Evolutionary conservation across 2,329 filamentous ascomycete species (phyloP).

Genomic region (Cercospora brassicicola): DNA sequence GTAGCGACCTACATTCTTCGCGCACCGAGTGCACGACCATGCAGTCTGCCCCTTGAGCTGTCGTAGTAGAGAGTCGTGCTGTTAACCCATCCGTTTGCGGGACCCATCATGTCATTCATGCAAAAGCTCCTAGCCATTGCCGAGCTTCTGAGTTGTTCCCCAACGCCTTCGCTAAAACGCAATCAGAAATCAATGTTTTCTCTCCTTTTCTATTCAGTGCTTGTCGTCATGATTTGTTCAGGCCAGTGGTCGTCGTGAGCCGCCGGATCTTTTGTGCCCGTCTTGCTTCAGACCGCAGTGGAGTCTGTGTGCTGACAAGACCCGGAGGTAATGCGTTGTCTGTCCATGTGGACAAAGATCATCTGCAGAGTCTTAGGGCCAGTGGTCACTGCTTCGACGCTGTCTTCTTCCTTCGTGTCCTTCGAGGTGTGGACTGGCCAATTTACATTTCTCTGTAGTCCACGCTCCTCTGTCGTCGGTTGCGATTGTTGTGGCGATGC

Average conservation of each 20-base stretch:
- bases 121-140: background rate
- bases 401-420: background rate
- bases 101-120: background rate
- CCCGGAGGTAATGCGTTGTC: background rate
- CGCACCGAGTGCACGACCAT: background rate
- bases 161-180: background rate
- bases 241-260: background rate
- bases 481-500: constrained; percentile 80
- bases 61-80: background rate
- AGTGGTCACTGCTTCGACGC: background rate
- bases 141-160: background rate
- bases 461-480: constrained; percentile 76
- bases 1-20: background rate
- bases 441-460: constrained; percentile 79
- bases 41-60: background rate
- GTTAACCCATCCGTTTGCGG: background rate
- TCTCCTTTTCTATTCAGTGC: background rate
- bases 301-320: background rate
- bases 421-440: background rate
- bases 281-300: background rate
- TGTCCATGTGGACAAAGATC: background rate
- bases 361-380: background rate
- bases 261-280: background rate
- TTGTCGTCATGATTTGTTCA: background rate
- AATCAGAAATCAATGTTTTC: background rate